phyloP scores from a whole-genome alignment of 345 rosid genomes.

The Geranium brycei region DNA sequence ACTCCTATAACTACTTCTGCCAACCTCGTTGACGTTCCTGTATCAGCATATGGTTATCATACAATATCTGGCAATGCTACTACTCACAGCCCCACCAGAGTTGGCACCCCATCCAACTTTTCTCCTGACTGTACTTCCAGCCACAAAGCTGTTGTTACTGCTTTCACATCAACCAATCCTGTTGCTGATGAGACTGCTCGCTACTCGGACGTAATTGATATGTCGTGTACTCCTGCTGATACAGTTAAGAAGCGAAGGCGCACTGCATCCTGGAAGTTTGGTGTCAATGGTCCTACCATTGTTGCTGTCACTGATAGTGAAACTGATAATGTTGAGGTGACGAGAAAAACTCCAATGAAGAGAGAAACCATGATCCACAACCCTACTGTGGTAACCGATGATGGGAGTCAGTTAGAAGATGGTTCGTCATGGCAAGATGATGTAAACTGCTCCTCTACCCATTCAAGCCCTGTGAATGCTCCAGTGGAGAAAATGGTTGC shows the following conservation, averaged over 20 bases:
- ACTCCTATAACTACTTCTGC: constrained; percentile 14
- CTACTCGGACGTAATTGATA: constrained; percentile 20
- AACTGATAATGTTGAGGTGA: constrained; percentile 20
- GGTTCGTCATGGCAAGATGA: constrained; percentile 9
- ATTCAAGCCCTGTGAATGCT: constrained; percentile 10
- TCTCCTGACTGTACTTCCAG: neutral
- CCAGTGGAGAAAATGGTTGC: constrained; percentile 38
- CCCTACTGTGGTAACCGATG: constrained; percentile 20
- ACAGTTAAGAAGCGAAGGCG: constrained; percentile 77
- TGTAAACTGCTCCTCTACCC: constrained; percentile 8
- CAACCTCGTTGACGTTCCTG: constrained; percentile 15
- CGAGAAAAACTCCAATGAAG: constrained; percentile 22
- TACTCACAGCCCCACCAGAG: constrained; percentile 4
- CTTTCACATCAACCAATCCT: constrained; percentile 6
- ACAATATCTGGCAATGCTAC: constrained; percentile 14
- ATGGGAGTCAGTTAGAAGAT: constrained; percentile 16
- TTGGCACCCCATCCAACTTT: constrained; percentile 6
- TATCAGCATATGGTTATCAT: constrained; percentile 16
- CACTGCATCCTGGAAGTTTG: constrained; percentile 30
- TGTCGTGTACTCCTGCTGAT: constrained; percentile 51
- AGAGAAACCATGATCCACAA: constrained; percentile 18
- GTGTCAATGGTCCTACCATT: constrained; percentile 23
- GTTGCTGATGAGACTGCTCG: constrained; percentile 10
- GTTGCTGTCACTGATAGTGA: constrained; percentile 20
- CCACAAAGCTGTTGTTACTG: constrained; percentile 8